A percentile compares a stretch with the other conserved stretches of the same genome.
phyloP scores from a whole-genome alignment of 1,284 basidiomycete genomes.

The Heterobasidion irregulare region DNA sequence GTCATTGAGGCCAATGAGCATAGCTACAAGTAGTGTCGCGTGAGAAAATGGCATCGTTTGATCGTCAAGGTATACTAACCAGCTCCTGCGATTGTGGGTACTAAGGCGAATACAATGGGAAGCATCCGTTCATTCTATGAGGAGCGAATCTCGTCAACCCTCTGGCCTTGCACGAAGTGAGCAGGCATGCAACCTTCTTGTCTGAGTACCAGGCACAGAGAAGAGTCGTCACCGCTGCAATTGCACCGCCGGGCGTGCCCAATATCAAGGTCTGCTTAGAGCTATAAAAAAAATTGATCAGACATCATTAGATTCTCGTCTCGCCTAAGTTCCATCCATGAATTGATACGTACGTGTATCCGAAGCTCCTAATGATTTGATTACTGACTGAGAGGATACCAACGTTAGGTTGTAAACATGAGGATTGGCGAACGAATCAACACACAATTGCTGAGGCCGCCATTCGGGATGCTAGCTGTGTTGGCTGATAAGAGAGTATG shows the following conservation, averaged over 20 bases:
- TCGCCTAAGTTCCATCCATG: too few species aligned
- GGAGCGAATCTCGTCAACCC: not conserved
- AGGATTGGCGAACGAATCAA: slow-evolving; percentile 1
- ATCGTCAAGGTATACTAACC: slow-evolving; percentile 20
- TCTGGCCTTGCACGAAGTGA: not conserved
- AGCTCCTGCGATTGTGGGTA: slow-evolving; percentile 55
- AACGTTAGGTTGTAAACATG: not conserved
- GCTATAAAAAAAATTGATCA: slow-evolving; percentile 19
- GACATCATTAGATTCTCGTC: not conserved
- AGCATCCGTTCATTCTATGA: slow-evolving; percentile 51
- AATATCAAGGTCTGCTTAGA: slow-evolving; percentile 57
- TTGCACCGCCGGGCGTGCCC: slow-evolving; percentile 47
- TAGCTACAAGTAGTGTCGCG: slow-evolving; percentile 21
- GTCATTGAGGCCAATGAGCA: slow-evolving; percentile 50
- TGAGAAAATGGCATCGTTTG: not conserved
- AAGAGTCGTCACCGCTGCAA: slow-evolving; percentile 40
- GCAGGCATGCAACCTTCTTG: slow-evolving; percentile 32
- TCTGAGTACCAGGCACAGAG: slow-evolving; percentile 60
- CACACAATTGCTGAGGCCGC: slow-evolving; percentile 57
- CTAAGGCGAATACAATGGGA: slow-evolving; percentile 50
- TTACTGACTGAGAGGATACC: slow-evolving; percentile 38
- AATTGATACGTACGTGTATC: slow-evolving; percentile 43
- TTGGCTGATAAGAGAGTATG: not conserved
- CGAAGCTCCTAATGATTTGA: slow-evolving; percentile 55
- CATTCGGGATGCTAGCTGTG: slow-evolving; percentile 55